phyloP scores from a whole-genome alignment of 768 basidiomycete genomes.

The Agrocybe praecox region DNA sequence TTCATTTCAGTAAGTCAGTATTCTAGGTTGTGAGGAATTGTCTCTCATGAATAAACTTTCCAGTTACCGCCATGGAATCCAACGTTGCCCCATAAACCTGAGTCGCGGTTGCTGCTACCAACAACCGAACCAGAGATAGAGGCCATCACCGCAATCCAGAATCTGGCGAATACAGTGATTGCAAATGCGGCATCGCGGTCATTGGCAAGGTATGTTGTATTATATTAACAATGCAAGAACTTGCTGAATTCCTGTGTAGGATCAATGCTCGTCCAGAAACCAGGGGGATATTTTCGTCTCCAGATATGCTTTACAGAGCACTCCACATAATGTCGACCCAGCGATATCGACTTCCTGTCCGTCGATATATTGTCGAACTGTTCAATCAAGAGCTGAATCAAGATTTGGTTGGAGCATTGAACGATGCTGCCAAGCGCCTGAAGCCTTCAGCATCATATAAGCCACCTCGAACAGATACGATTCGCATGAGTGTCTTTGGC shows the following conservation, averaged over 20 bases:
- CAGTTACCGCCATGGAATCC: constrained; percentile 75
- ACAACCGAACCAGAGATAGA: constrained; percentile 75
- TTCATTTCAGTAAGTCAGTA: constrained; percentile 70
- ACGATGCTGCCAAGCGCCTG: constrained; percentile 51
- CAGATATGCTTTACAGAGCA: constrained; percentile 80
- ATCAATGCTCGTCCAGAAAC: constrained; percentile 81
- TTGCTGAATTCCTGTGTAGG: constrained; percentile 34
- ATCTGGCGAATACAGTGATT: constrained; percentile 93
- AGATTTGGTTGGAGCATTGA: constrained; percentile 57
- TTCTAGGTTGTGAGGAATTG: neutral
- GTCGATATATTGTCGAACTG: constrained; percentile 89
- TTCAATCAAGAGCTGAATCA: constrained; percentile 83
- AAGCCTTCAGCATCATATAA: constrained; percentile 41
- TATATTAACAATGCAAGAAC: constrained; percentile 1
- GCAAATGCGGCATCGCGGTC: constrained; percentile 93
- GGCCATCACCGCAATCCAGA: constrained; percentile 87
- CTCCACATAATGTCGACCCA: constrained; percentile 87
- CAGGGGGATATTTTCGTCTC: constrained; percentile 74
- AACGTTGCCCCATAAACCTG: constrained; percentile 36
- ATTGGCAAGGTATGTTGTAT: constrained; percentile 66
- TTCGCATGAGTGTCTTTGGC: constrained; percentile 67
- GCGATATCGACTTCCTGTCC: constrained; percentile 89
- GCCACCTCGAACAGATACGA: constrained; percentile 39
- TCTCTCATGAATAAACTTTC: neutral
- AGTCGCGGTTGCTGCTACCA: constrained; percentile 61